phyloP scores from a whole-genome alignment of 163 green algal genomes.

The Scenedesmus sp. region DNA sequence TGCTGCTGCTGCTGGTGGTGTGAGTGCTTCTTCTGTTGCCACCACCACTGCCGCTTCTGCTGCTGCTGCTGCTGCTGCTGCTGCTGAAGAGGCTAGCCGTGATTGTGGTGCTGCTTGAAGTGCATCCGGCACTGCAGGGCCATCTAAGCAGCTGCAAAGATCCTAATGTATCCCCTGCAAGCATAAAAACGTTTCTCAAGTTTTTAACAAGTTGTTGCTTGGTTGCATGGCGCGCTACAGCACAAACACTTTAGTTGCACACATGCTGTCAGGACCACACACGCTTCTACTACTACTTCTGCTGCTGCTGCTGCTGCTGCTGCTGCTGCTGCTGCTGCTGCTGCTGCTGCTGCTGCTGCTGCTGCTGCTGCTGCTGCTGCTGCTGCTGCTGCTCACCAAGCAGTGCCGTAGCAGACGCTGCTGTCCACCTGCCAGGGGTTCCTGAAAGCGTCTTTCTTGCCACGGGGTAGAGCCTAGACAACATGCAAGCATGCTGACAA shows the following conservation, averaged over 20 bases:
- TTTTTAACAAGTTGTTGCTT: background rate
- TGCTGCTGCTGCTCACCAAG: background rate
- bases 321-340: too few relatives aligned
- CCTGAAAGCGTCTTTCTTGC: background rate
- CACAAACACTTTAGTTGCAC: too few relatives aligned
- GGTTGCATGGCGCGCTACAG: too few relatives aligned
- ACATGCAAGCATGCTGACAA: background rate
- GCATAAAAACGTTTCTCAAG: background rate
- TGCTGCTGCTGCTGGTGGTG: background rate
- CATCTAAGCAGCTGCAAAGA: background rate
- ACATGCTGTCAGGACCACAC: too few relatives aligned
- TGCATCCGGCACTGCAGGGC: background rate
- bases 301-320: too few relatives aligned
- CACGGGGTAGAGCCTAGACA: background rate
- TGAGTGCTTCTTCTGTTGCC: background rate
- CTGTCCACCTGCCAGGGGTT: background rate
- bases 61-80: conserved; percentile 5
- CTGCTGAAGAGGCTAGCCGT: background rate
- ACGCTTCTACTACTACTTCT: too few relatives aligned
- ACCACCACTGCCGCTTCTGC: background rate
- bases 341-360: background rate
- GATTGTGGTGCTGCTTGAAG: background rate
- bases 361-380: background rate
- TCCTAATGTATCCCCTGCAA: background rate
- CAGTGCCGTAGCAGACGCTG: background rate